A percentile compares a stretch with the other conserved stretches of the same genome.
These are phyloP conservation scores for Xylaria longipes DNA, from an alignment of 495 filamentous ascomycete genomes.

Conservation along the genomic window DNA sequence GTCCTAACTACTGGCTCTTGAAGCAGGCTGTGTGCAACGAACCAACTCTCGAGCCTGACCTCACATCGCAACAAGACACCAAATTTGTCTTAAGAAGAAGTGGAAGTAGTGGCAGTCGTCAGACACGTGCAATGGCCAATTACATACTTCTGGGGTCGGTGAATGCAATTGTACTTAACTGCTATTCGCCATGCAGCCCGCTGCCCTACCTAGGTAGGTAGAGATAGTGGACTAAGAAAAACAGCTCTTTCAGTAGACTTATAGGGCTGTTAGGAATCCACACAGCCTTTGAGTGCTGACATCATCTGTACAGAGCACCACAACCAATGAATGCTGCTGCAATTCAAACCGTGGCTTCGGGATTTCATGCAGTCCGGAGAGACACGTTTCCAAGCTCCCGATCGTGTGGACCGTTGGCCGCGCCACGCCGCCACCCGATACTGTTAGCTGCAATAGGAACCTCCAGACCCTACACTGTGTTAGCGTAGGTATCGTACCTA, in stretches of 20 bases:
- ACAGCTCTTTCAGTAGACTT: neutral
- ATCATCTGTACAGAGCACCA: neutral
- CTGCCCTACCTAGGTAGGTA: neutral
- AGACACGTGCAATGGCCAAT: neutral
- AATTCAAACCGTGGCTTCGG: neutral
- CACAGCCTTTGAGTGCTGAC: neutral
- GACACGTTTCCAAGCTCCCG: neutral
- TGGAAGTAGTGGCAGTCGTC: neutral
- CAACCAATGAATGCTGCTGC: neutral
- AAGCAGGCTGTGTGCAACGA: neutral
- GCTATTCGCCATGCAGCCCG: neutral
- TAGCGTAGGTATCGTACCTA: neutral
- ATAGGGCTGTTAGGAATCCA: conserved; percentile 12
- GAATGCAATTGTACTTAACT: neutral
- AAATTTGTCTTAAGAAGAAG: neutral
- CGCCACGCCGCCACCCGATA: conserved; percentile 1
- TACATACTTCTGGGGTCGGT: neutral
- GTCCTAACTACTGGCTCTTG: neutral
- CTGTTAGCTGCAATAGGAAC: neutral
- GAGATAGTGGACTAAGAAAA: neutral
- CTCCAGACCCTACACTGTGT: neutral
- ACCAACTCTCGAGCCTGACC: neutral
- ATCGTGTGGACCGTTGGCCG: neutral
- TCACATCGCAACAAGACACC: neutral
- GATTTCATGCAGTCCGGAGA: conserved; percentile 1